A percentile compares a stretch with the other conserved stretches of the same genome.
phyloP scores from a whole-genome alignment of 345 rosid genomes.

The Litchi chinensis region DNA sequence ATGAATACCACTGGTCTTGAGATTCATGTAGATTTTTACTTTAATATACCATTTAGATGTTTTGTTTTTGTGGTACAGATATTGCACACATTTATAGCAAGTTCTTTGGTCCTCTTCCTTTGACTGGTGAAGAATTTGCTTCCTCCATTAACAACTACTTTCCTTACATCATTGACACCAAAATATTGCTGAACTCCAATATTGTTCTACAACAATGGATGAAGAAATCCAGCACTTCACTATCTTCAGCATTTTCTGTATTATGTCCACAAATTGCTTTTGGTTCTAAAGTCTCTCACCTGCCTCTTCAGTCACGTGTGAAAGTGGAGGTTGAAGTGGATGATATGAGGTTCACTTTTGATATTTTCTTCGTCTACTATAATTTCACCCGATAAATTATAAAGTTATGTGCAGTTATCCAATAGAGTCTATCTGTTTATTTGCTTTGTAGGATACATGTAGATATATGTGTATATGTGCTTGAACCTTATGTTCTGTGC shows the following conservation, averaged over 20 bases:
- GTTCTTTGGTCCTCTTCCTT: conserved; percentile 82
- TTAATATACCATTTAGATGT: conserved; percentile 24
- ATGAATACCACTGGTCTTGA: conserved; percentile 25
- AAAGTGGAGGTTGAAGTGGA: conserved; percentile 84
- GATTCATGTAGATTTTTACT: conserved; percentile 12
- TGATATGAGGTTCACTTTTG: conserved; percentile 60
- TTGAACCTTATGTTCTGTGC: neutral
- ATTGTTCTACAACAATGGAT: conserved; percentile 48
- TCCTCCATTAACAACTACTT: conserved; percentile 58
- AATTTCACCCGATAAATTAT: neutral
- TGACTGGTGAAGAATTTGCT: conserved; percentile 69
- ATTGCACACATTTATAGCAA: conserved; percentile 85
- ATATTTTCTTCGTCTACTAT: conserved; percentile 19
- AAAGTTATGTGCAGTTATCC: neutral
- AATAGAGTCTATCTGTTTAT: neutral
- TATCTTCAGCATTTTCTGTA: conserved; percentile 67
- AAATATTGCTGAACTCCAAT: conserved; percentile 72
- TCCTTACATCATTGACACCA: conserved; percentile 82
- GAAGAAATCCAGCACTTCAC: conserved; percentile 73
- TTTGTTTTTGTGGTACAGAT: conserved; percentile 50
- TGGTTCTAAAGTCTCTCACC: conserved; percentile 38
- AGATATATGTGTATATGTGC: neutral
- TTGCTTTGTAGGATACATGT: neutral
- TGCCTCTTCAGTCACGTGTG: conserved; percentile 39
- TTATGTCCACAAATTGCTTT: conserved; percentile 73